These are phyloP conservation scores for Gossypium schwendimanii DNA, from an alignment of 441 rosid species.

Conservation along the genomic window DNA sequence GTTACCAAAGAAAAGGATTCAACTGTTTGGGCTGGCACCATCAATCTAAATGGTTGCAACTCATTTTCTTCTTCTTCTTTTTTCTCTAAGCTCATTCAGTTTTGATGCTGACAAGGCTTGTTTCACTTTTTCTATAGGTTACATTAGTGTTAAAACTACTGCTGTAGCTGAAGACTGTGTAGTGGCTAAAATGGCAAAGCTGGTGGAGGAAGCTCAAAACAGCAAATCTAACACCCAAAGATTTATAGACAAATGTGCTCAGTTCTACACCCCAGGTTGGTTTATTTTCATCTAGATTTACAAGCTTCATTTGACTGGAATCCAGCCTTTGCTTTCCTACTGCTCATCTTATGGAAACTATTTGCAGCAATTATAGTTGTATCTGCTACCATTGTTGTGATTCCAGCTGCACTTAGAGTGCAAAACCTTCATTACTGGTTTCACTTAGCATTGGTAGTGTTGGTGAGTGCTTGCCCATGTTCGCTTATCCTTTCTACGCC, in stretches of 20 bases:
- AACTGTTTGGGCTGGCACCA: constrained; percentile 81
- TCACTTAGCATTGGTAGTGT: constrained; percentile 67
- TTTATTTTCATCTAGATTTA: neutral
- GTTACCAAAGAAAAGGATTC: constrained; percentile 66
- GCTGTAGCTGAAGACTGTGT: constrained; percentile 75
- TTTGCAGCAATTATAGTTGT: constrained; percentile 51
- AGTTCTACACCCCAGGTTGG: constrained; percentile 80
- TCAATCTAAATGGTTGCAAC: constrained; percentile 62
- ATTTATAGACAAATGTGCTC: constrained; percentile 60
- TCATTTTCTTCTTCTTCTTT: neutral
- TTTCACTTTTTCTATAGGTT: constrained; percentile 33
- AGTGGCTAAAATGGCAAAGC: constrained; percentile 79
- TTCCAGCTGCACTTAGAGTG: constrained; percentile 45
- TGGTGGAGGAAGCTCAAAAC: constrained; percentile 96
- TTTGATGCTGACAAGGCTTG: neutral
- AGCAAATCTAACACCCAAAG: constrained; percentile 64
- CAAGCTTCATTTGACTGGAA: neutral
- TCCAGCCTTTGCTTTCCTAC: neutral
- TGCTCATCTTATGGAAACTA: neutral
- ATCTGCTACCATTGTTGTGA: constrained; percentile 40
- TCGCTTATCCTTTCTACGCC: constrained; percentile 88
- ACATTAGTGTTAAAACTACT: constrained; percentile 65
- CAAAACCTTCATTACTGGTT: constrained; percentile 47
- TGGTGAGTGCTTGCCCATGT: constrained; percentile 93
- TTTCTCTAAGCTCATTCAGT: neutral